Evolutionary conservation across 2,329 filamentous ascomycete species (phyloP), one percentile per base, ranked within the genome.

Genomic region (Diaporthe citri): DNA sequence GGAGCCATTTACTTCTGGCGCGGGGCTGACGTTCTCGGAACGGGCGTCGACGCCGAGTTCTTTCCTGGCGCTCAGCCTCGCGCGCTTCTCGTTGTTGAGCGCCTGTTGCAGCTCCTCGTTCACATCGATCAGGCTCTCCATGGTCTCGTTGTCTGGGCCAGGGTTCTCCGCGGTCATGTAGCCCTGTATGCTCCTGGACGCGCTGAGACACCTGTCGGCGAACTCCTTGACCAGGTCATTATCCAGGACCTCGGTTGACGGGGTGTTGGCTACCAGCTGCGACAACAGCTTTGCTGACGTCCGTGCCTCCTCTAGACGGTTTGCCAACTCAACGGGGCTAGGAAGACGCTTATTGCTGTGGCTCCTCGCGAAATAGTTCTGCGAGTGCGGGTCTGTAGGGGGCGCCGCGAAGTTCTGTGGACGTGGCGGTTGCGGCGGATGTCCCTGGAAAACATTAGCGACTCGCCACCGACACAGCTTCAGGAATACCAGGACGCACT

Each of bases 181-280:
- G 43, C 88, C 88, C 80, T 98, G 95, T 79, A 98, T 92, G 81
- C 93, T 95, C 72, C 93, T 90, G 71, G 94, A 93, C 6, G 96
- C 96, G 73, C 91, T 90, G 77, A 93, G 91, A 81, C 96, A 98
- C 34, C 97, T 93, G 79, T 97, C 93, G 64, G 93, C 91, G 82
- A 99, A 98, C 85, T 99, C 97, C 81, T 93, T 94, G 82, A 98
- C 92, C 71, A 99, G 88, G n/a, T 98, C 96, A 80, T 97, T 96
- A 72, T 88, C 84, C 28, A 95, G 88, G 34, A 98, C 87, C 81
- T 98, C 95, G 20, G 89, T 85, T 0, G 93, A 88, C 0, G 95
- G 91, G 0, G 96, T 98, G 74, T 94, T 96, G 83, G 96, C 94
- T 25, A 98, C 92, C 9, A 98, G 93, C 84, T 99, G 96, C 71